A percentile compares a stretch with the other conserved stretches of the same genome.
These are phyloP conservation scores for Trametes cingulata DNA, from an alignment of 768 basidiomycete species.

Conservation along the genomic window DNA sequence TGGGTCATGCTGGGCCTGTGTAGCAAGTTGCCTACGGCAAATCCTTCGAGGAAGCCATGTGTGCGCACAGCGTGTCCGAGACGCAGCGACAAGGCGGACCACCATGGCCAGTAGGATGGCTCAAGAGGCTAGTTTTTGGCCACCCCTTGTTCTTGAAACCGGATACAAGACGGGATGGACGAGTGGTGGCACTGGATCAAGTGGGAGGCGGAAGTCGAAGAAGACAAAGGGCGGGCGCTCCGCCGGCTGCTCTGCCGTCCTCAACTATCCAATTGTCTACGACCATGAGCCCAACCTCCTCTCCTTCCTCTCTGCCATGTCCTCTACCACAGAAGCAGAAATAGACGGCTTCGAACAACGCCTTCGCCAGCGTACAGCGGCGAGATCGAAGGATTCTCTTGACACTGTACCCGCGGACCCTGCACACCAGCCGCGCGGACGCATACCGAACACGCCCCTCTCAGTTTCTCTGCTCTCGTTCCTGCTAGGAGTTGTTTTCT, in stretches of 20 bases:
- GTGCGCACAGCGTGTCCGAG: constrained; percentile 1
- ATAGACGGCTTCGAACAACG: constrained; percentile 32
- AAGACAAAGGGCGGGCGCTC: constrained; percentile 7
- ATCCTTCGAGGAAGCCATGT: not conserved
- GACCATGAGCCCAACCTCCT: not conserved
- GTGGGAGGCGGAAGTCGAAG: not conserved
- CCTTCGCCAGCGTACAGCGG: constrained; percentile 42
- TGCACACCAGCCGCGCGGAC: constrained; percentile 43
- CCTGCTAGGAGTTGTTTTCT: constrained; percentile 73
- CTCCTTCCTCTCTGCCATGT: constrained; percentile 11
- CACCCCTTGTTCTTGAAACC: not conserved
- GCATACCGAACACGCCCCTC: constrained; percentile 89
- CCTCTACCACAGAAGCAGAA: constrained; percentile 1
- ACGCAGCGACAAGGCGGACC: not conserved
- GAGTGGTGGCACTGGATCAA: not conserved
- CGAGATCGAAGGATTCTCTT: constrained; percentile 40
- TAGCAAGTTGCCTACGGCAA: constrained; percentile 22
- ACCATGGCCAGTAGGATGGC: not conserved
- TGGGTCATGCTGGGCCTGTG: constrained; percentile 33
- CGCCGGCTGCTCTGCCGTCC: not conserved
- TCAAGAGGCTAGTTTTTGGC: not conserved
- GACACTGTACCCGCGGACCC: constrained; percentile 52
- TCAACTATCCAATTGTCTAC: constrained; percentile 18
- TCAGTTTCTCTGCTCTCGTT: constrained; percentile 79
- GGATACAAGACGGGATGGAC: not conserved